Conservation (phyloP, 2,329 filamentous ascomycete species). For the Coniochaeta sp. region DNA sequence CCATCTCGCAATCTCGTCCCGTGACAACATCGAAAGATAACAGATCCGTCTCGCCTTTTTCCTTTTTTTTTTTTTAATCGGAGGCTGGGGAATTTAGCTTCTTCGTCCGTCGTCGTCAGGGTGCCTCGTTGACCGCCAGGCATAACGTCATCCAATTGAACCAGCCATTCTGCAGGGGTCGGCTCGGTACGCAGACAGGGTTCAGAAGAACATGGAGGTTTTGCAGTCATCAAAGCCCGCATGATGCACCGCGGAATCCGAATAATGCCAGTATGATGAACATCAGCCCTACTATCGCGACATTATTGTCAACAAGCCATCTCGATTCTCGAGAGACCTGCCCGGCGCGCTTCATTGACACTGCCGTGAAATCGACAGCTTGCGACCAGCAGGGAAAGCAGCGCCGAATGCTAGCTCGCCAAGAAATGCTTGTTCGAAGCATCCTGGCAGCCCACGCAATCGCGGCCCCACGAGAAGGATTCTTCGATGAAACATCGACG, state of each 20-base stretch:
- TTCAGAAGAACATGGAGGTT: neutral
- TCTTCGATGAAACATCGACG: neutral
- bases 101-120: neutral
- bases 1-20: neutral
- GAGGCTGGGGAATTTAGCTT: neutral
- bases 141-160: conserved; percentile 1
- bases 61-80: too few relatives aligned
- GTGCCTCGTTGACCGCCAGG: neutral
- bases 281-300: neutral
- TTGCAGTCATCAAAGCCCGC: neutral
- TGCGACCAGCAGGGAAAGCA: neutral
- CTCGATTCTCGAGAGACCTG: neutral
- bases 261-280: neutral
- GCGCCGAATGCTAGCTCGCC: neutral
- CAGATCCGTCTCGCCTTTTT: neutral
- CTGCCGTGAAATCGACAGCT: neutral
- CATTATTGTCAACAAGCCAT: neutral
- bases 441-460: neutral
- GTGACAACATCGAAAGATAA: neutral
- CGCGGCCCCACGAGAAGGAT: neutral
- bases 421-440: neutral
- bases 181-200: neutral
- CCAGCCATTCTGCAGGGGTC: neutral
- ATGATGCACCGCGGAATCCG: neutral
- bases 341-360: neutral